Percentiles rank a stretch among this genome's conserved stretches.
phyloP scores from a whole-genome alignment of 2,329 filamentous ascomycete genomes.

The Cordyceps tenuipes region DNA sequence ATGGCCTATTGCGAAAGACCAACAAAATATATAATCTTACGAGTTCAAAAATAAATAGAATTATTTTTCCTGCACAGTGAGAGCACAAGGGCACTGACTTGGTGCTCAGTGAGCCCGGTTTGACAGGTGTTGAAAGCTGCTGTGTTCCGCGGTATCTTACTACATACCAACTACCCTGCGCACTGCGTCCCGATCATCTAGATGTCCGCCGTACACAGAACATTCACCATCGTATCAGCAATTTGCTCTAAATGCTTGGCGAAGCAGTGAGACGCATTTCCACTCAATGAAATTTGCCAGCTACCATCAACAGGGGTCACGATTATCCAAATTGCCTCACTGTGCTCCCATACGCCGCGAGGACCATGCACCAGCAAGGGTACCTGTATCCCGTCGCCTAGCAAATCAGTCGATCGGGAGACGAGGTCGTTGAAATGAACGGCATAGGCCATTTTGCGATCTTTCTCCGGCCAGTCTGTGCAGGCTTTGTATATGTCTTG shows the following conservation, averaged over 20 bases:
- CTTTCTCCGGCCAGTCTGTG: not conserved
- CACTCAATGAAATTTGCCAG: not conserved
- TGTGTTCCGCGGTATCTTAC: no score
- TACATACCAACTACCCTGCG: no score
- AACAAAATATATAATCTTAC: no score
- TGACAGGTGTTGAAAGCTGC: no score
- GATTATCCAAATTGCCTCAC: not conserved
- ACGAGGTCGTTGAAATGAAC: not conserved
- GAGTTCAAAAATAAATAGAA: no score
- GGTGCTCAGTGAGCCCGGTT: no score
- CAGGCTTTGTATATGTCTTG: not conserved
- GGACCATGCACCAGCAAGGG: not conserved
- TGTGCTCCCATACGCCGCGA: not conserved
- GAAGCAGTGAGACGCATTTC: not conserved
- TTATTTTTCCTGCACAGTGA: no score
- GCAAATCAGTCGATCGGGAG: not conserved
- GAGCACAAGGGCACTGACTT: no score
- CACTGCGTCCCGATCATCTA: not conserved
- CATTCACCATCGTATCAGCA: not conserved
- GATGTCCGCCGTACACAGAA: not conserved
- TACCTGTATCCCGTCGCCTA: not conserved
- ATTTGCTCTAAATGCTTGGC: not conserved
- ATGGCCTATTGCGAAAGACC: no score
- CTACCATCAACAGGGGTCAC: not conserved
- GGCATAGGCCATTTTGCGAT: not conserved